phyloP scores from a whole-genome alignment of 2,329 filamentous ascomycete genomes.

The Aspergillus niger region DNA sequence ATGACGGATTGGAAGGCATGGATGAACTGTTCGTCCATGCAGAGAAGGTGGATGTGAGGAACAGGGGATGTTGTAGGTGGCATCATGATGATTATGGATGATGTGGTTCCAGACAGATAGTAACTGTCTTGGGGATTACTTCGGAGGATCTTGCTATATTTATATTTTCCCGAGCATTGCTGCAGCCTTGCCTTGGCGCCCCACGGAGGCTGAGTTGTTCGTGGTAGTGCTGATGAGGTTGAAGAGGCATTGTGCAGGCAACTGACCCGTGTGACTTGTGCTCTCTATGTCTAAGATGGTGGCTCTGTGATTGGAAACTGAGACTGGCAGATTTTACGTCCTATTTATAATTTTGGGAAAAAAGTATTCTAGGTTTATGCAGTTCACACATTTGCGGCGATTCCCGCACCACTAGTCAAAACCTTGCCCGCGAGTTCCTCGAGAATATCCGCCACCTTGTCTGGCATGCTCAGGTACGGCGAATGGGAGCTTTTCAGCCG shows the following conservation, averaged over 20 bases:
- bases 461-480: slow-evolving; percentile 45
- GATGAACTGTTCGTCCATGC: slow-evolving; percentile 42
- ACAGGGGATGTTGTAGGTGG: slow-evolving; percentile 19
- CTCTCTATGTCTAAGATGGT: too few relatives aligned
- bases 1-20: slow-evolving; percentile 41
- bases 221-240: too few relatives aligned
- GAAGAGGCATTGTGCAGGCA: too few relatives aligned
- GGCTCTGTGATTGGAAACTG: background rate
- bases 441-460: slow-evolving; percentile 37
- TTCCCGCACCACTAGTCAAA: background rate
- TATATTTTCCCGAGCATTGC: too few relatives aligned
- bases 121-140: too few relatives aligned
- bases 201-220: too few relatives aligned
- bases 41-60: slow-evolving; percentile 48
- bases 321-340: background rate
- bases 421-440: slow-evolving; percentile 9
- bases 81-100: too few relatives aligned
- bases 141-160: too few relatives aligned
- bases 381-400: background rate
- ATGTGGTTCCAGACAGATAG: too few relatives aligned
- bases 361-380: background rate
- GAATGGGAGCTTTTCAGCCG: slow-evolving; percentile 42
- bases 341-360: background rate
- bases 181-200: too few relatives aligned
- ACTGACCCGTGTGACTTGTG: too few relatives aligned